A percentile compares a stretch with the other conserved stretches of the same genome.
Conservation (phyloP, 805 yeast genomes). For the Pichia sporocuriosa region DNA sequence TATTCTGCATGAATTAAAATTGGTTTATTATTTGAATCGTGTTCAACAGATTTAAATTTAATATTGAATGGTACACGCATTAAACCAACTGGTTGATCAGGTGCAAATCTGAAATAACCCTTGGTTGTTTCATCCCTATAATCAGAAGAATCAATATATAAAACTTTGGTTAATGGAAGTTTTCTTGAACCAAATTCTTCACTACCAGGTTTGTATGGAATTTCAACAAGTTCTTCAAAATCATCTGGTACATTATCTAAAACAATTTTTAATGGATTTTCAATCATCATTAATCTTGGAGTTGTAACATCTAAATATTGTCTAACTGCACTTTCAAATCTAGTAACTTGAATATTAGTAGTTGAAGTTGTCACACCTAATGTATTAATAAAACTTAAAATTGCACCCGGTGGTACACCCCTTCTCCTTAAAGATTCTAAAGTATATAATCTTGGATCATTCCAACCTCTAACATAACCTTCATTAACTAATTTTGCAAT, state of each 20-base stretch:
- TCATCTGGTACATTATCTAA: constrained; percentile 77
- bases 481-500: constrained; percentile 87
- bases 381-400: constrained; percentile 85
- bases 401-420: constrained; percentile 98
- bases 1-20: constrained; percentile 71
- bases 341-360: constrained; percentile 79
- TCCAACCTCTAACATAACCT: constrained; percentile 87
- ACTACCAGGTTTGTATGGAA: constrained; percentile 87
- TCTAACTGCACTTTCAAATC: constrained; percentile 89
- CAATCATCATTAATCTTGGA: constrained; percentile 90
- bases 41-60: constrained; percentile 61
- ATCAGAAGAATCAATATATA: constrained; percentile 86
- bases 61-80: constrained; percentile 85
- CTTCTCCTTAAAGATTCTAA: constrained; percentile 92
- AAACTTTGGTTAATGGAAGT: constrained; percentile 66
- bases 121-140: constrained; percentile 59
- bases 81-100: constrained; percentile 90
- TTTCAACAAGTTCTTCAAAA: constrained; percentile 58
- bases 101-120: constrained; percentile 90
- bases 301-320: constrained; percentile 81
- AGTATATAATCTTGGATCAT: constrained; percentile 94
- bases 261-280: constrained; percentile 78
- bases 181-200: constrained; percentile 68
- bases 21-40: constrained; percentile 55
- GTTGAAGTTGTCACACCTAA: constrained; percentile 94